A percentile compares a stretch with the other conserved stretches of the same genome.
phyloP scores from a whole-genome alignment of 2,329 filamentous ascomycete species.

The Aspergillus floridensis region DNA sequence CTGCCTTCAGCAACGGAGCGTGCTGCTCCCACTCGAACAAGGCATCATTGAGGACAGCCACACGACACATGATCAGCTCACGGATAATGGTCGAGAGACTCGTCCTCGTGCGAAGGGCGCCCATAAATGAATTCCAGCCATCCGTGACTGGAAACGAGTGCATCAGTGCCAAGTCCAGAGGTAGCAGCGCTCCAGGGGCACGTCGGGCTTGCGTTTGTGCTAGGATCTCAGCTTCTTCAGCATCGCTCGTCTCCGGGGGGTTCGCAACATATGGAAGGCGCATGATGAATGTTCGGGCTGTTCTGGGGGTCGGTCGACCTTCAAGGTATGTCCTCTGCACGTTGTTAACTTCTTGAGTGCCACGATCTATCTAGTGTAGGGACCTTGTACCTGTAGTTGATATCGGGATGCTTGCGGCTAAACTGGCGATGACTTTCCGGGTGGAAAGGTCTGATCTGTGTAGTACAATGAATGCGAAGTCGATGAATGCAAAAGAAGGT shows the following conservation, averaged over 20 bases:
- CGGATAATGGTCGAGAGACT: slow-evolving; percentile 54
- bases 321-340: background rate
- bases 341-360: background rate
- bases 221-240: slow-evolving; percentile 51
- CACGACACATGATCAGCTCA: slow-evolving; percentile 76
- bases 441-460: background rate
- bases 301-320: background rate
- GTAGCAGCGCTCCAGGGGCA: slow-evolving; percentile 50
- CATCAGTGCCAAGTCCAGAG: slow-evolving; percentile 54
- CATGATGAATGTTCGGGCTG: slow-evolving; percentile 40
- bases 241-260: slow-evolving; percentile 46
- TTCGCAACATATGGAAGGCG: slow-evolving; percentile 55
- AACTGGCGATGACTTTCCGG: background rate
- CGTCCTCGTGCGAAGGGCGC: slow-evolving; percentile 54
- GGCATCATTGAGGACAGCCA: slow-evolving; percentile 75
- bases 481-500: background rate
- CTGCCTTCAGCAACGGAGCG: slow-evolving; percentile 65
- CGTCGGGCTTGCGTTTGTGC: slow-evolving; percentile 52
- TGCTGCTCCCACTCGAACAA: slow-evolving; percentile 87
- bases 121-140: slow-evolving; percentile 59
- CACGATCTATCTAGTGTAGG: background rate
- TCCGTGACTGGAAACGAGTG: slow-evolving; percentile 56
- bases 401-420: background rate
- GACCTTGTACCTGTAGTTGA: background rate
- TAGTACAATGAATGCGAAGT: background rate